Evolutionary conservation across 2,329 filamentous ascomycete genomes (phyloP).

Genomic region (Coniochaeta hoffmannii): DNA sequence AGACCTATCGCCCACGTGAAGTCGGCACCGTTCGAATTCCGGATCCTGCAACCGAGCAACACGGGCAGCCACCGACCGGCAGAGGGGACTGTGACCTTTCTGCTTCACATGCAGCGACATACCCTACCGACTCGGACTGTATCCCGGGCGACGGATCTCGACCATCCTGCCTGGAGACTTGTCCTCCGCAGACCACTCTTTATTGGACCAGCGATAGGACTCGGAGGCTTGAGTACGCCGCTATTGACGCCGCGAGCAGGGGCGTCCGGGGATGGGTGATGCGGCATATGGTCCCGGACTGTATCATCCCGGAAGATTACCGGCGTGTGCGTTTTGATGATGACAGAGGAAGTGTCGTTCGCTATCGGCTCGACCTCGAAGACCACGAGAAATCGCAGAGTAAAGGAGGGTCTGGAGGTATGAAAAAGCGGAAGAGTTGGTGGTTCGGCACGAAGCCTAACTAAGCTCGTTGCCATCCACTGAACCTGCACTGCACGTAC

Average conservation of each 20-base stretch:
- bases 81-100: constrained; percentile 6
- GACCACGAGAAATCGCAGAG: constrained; percentile 30
- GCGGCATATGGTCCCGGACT: constrained; percentile 51
- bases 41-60: constrained; percentile 38
- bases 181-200: constrained; percentile 52
- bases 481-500: background rate
- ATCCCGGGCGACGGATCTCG: constrained; percentile 15
- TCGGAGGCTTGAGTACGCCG: constrained; percentile 56
- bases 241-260: constrained; percentile 54
- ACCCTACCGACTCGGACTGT: constrained; percentile 7
- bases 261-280: constrained; percentile 55
- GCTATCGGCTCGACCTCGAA: constrained; percentile 53
- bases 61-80: constrained; percentile 7
- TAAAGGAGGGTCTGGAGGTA: constrained; percentile 6
- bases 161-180: constrained; percentile 14
- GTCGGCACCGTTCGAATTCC: constrained; percentile 12
- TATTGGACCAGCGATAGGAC: constrained; percentile 62
- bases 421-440: constrained; percentile 11
- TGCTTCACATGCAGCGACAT: background rate
- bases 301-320: constrained; percentile 44
- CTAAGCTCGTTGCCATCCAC: background rate
- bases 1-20: background rate
- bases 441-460: constrained; percentile 9
- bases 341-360: constrained; percentile 54
- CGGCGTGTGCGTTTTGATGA: constrained; percentile 51